Conservation (phyloP, 2,329 filamentous ascomycete genomes). For the Coccinonectria pachysandricola region DNA sequence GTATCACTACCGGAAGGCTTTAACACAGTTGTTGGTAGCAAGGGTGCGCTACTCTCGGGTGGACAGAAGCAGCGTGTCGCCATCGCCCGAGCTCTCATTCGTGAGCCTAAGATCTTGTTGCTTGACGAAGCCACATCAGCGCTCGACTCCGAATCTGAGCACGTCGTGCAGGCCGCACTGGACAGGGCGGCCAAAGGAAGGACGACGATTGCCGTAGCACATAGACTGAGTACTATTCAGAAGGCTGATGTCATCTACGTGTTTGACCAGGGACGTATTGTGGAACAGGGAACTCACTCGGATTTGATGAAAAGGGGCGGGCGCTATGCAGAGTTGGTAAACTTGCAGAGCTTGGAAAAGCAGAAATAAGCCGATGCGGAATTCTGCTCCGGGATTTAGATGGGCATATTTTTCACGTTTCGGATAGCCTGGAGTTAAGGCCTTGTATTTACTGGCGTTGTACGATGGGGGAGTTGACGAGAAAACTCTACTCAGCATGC, state of each 20-base stretch:
- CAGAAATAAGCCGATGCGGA: constrained; percentile 19
- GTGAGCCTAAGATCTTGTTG: constrained; percentile 80
- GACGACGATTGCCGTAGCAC: constrained; percentile 90
- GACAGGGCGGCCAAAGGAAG: constrained; percentile 75
- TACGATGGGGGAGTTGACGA: too few species aligned
- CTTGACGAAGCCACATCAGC: constrained; percentile 75
- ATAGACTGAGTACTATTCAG: constrained; percentile 85
- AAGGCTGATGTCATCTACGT: constrained; percentile 93
- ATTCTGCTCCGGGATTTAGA: too few species aligned
- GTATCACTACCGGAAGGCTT: constrained; percentile 77
- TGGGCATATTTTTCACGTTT: too few species aligned
- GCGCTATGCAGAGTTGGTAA: constrained; percentile 69
- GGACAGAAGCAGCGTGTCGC: constrained; percentile 94
- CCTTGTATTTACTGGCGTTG: too few species aligned
- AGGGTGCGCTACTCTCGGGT: constrained; percentile 75
- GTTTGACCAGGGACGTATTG: constrained; percentile 81
- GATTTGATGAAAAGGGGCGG: constrained; percentile 62
- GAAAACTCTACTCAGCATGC: too few species aligned
- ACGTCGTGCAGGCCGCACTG: constrained; percentile 70
- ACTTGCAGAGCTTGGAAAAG: constrained; percentile 67
- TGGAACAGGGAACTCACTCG: constrained; percentile 72
- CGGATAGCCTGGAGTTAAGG: too few species aligned
- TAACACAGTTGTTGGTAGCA: constrained; percentile 74
- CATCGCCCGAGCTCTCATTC: constrained; percentile 81
- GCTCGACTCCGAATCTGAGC: constrained; percentile 66